Evolutionary conservation across 306 rosid genomes (phyloP).

Genomic region (Cajanus cajan): DNA sequence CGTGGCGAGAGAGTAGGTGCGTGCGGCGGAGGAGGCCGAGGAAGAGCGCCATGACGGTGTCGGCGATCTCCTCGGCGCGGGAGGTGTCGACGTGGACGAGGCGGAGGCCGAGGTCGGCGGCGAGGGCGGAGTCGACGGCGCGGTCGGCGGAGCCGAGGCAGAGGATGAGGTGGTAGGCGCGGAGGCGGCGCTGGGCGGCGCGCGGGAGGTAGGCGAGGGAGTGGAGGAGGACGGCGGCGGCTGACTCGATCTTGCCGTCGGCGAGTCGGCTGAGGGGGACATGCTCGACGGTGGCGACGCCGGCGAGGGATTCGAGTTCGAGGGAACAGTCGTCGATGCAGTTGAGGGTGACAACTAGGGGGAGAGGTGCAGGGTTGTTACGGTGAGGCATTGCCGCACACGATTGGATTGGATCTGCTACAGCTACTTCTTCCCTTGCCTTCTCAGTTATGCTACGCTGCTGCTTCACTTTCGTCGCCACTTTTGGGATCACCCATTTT

Average conservation of each 20-base stretch:
- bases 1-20: conserved; percentile 86
- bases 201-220: conserved; percentile 95
- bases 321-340: conserved; percentile 88
- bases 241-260: conserved; percentile 88
- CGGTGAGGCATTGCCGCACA: conserved; percentile 72
- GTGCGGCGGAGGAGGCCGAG: conserved; percentile 95
- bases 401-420: conserved; percentile 51
- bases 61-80: conserved; percentile 97
- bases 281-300: conserved; percentile 75
- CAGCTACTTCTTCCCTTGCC: background rate
- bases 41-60: conserved; percentile 91
- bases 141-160: conserved; percentile 96
- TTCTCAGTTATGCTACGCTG: background rate
- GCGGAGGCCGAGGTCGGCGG: conserved; percentile 87
- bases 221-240: conserved; percentile 85
- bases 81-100: conserved; percentile 85
- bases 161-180: conserved; percentile 82
- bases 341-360: conserved; percentile 80
- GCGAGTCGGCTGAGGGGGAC: conserved; percentile 85
- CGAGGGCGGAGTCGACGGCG: conserved; percentile 79
- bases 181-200: conserved; percentile 97
- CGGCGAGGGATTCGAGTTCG: conserved; percentile 78
- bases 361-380: conserved; percentile 57
- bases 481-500: background rate
- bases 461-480: background rate